phyloP scores from a whole-genome alignment of 768 basidiomycete species.

The Kwoniella shandongensis region DNA sequence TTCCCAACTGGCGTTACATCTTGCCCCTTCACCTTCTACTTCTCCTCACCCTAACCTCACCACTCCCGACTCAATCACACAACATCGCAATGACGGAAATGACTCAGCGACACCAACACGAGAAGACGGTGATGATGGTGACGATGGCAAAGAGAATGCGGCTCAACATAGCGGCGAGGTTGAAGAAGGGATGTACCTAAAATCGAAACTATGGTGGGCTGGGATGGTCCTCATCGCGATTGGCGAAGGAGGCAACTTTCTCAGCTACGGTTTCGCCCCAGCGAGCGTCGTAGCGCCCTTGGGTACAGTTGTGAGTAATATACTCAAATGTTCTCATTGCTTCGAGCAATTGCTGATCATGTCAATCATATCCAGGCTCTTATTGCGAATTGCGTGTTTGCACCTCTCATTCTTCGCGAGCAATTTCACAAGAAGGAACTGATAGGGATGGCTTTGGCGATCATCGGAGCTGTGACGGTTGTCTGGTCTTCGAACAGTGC shows the following conservation, averaged over 20 bases:
- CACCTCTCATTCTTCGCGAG: constrained; percentile 70
- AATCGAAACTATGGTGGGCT: constrained; percentile 86
- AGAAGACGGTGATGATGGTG: constrained; percentile 2
- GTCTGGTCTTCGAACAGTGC: constrained; percentile 78
- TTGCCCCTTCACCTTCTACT: constrained; percentile 4
- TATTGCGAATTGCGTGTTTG: constrained; percentile 93
- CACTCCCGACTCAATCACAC: not conserved
- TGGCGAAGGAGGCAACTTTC: constrained; percentile 85
- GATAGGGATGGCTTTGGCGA: constrained; percentile 63
- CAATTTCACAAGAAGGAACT: constrained; percentile 69
- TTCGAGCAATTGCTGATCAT: not conserved
- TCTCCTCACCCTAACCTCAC: not conserved
- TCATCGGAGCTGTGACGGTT: constrained; percentile 89
- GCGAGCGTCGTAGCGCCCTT: constrained; percentile 75
- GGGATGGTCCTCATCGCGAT: constrained; percentile 86
- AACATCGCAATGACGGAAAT: not conserved
- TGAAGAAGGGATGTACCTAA: constrained; percentile 64
- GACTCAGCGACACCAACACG: not conserved
- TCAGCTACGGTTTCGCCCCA: constrained; percentile 57
- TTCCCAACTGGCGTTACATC: not conserved
- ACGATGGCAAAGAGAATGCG: constrained; percentile 12
- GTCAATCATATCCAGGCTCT: constrained; percentile 62
- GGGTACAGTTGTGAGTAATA: constrained; percentile 69
- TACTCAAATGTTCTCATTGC: not conserved
- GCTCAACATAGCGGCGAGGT: constrained; percentile 15